Conservation (phyloP, 352 stramenopile genomes). For the Phytopythium vexans region DNA sequence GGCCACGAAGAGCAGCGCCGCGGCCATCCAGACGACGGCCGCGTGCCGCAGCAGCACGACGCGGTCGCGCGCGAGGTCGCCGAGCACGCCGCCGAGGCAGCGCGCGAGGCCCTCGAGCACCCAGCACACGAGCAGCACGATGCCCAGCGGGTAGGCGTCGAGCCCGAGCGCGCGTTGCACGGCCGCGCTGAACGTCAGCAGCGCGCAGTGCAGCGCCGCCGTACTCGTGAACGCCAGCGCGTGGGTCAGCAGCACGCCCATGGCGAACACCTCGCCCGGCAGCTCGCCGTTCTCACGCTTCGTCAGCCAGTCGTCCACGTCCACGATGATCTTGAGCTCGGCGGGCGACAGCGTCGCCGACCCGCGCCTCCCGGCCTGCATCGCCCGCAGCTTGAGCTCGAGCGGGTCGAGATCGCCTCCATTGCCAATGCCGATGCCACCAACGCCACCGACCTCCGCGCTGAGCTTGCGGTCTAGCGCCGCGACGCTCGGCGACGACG, state of each 20-base stretch:
- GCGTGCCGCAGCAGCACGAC: slow-evolving; percentile 36
- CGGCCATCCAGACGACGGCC: slow-evolving; percentile 39
- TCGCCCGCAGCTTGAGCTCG: neutral
- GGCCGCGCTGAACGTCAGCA: slow-evolving; percentile 61
- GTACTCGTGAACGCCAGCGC: slow-evolving; percentile 53
- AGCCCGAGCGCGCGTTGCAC: slow-evolving; percentile 44
- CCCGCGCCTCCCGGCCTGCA: neutral
- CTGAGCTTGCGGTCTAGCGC: neutral
- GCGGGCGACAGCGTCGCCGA: neutral
- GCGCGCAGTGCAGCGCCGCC: slow-evolving; percentile 50
- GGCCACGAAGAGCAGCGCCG: slow-evolving; percentile 43
- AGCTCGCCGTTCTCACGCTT: neutral
- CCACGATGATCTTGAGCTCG: slow-evolving; percentile 5
- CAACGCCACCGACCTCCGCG: slow-evolving; percentile 2
- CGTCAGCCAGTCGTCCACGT: neutral
- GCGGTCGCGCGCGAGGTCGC: slow-evolving; percentile 43
- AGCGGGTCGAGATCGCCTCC: neutral
- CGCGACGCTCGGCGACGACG: neutral
- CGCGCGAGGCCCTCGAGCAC: slow-evolving; percentile 45
- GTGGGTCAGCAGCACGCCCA: slow-evolving; percentile 32
- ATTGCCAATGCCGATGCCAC: neutral
- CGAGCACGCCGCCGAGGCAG: slow-evolving; percentile 48
- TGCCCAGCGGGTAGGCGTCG: slow-evolving; percentile 46
- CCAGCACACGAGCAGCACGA: slow-evolving; percentile 57
- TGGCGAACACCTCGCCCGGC: slow-evolving; percentile 13